Evolutionary conservation across 2,329 filamentous ascomycete genomes (phyloP), one percentile per base, ranked within the genome.

Genomic region (Teratosphaeria epicoccoides): DNA sequence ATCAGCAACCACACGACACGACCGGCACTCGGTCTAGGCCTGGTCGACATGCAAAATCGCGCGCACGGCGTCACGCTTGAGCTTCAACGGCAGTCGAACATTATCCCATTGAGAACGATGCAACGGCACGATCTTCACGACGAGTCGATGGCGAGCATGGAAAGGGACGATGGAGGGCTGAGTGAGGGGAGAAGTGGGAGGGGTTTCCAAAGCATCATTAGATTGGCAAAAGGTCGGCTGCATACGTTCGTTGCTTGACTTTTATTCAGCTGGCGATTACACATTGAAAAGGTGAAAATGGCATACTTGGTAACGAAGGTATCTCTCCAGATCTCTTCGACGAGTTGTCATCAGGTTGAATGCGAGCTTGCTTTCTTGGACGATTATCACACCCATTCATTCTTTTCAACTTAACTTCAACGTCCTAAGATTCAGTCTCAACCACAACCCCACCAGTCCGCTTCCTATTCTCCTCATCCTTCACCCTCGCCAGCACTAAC

Each of bases 401-500:
- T 7, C 14, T 20, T 9, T 17, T 40, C 33, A n/a, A 7, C 6
- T 17, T 20, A 17, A 40, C 14, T 17, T 17, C 17, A 20, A 17
- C 33, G 5, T 40, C 2, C 20, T 17, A 40, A 7, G n/a, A 2
- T 4, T 17, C 3, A 5, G n/a, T 5, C 33, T 40, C 54, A 14
- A 52, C 46, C n/a, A 49, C 46, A 24, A 49, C 46, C 48, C 52
- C 51, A 48, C 55, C 52, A 24, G 51, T 54, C 49, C 46, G 43
- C 46, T 53, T 37, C 43, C 24, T 24, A 5, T 55, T 12, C 46
- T 51, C 50, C 49, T 59, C 55, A 2, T 40, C 33, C 33, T 9
- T n/a, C 33, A 40, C 33, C 5, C 52, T 57, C 17, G 52, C 53
- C 65, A 93, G 67, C 37, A 91, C 80, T 63, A 70, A 71, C 59